Conservation (phyloP, 345 rosid genomes). For the Isatis tinctoria region DNA sequence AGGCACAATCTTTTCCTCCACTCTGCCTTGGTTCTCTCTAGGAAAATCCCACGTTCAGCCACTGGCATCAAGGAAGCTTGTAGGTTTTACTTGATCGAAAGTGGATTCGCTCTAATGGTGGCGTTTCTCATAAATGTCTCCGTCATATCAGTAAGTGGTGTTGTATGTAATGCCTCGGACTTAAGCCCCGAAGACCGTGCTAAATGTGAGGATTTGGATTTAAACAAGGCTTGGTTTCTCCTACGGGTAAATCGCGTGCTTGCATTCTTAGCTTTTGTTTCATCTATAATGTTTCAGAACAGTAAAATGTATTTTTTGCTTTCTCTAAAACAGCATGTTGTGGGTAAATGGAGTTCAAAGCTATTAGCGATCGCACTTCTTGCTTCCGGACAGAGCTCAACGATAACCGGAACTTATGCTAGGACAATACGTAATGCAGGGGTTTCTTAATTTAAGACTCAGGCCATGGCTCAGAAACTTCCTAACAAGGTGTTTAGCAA, state of each 20-base stretch:
- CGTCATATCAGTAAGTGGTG: no score
- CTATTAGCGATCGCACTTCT: slow-evolving; percentile 81
- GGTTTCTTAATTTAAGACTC: slow-evolving; percentile 73
- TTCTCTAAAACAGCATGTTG: slow-evolving; percentile 63
- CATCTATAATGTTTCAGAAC: not conserved
- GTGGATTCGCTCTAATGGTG: no score
- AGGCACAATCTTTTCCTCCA: no score
- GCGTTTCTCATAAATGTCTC: no score
- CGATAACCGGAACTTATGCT: slow-evolving; percentile 97
- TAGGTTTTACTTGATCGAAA: no score
- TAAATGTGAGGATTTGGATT: slow-evolving; percentile 68
- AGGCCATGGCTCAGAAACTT: slow-evolving; percentile 80
- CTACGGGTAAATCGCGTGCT: slow-evolving; percentile 44
- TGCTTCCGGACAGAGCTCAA: slow-evolving; percentile 96
- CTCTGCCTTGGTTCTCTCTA: no score
- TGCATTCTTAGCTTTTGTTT: not conserved
- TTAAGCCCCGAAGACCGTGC: no score
- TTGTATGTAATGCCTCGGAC: no score
- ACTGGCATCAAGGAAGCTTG: no score
- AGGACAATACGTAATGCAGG: slow-evolving; percentile 99
- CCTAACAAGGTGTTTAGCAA: slow-evolving; percentile 80
- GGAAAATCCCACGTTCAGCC: no score
- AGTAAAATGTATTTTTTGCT: not conserved
- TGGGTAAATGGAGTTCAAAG: slow-evolving; percentile 94
- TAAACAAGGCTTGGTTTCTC: slow-evolving; percentile 84